Conservation (phyloP, 495 filamentous ascomycete genomes). For the Aspergillus campestris region DNA sequence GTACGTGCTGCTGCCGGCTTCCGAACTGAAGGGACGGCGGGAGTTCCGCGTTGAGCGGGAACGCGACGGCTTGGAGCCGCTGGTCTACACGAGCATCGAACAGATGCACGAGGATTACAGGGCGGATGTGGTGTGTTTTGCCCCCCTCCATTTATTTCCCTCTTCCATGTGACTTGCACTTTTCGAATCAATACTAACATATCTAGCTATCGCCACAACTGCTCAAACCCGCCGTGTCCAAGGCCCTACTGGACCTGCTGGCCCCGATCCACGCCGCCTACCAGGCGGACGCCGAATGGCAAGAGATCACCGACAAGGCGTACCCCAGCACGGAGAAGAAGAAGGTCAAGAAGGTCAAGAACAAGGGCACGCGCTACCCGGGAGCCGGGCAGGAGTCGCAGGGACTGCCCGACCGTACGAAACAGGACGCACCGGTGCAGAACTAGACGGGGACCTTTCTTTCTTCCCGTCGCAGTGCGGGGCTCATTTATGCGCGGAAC, state of each 20-base stretch:
- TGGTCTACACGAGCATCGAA: conserved; percentile 66
- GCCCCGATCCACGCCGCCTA: conserved; percentile 67
- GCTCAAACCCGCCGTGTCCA: conserved; percentile 68
- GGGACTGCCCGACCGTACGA: too few relatives aligned
- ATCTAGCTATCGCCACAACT: conserved; percentile 70
- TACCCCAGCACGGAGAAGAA: conserved; percentile 67
- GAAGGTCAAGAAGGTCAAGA: conserved; percentile 72
- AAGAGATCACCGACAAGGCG: conserved; percentile 68
- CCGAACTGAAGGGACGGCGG: conserved; percentile 27
- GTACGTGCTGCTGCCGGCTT: conserved; percentile 69
- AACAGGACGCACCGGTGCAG: too few relatives aligned
- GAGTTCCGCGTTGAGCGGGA: conserved; percentile 34
- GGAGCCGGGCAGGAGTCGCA: conserved; percentile 27
- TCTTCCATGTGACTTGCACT: neutral
- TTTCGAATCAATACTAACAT: conserved; percentile 9
- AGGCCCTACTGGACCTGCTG: conserved; percentile 61
- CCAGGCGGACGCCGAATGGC: conserved; percentile 65
- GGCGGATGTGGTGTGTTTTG: conserved; percentile 60
- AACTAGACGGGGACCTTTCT: too few relatives aligned
- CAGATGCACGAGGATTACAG: conserved; percentile 71
- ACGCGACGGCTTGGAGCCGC: conserved; percentile 46
- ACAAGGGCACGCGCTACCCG: conserved; percentile 64
- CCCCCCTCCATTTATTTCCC: neutral
- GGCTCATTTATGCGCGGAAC: too few relatives aligned
- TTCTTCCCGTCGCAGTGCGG: too few relatives aligned